Percentiles rank a stretch among this genome's conserved stretches.
These are phyloP conservation scores for Neonectria punicea DNA, from an alignment of 2,329 filamentous ascomycete genomes.

Conservation along the genomic window DNA sequence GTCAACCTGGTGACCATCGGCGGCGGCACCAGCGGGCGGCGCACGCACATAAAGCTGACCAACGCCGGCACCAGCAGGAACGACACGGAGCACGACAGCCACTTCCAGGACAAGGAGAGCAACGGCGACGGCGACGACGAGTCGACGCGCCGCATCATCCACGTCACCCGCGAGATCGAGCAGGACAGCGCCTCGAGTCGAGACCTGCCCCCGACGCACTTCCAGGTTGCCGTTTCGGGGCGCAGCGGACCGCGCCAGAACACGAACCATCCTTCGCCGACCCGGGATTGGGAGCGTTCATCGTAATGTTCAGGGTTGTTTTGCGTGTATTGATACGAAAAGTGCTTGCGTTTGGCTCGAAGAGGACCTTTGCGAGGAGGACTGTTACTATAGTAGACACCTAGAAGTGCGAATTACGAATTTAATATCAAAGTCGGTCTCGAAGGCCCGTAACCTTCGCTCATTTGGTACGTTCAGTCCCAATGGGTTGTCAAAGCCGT, in stretches of 20 bases:
- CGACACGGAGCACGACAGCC: constrained; percentile 5
- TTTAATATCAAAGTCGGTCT: too few relatives aligned
- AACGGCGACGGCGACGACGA: constrained; percentile 29
- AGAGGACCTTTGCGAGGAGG: too few relatives aligned
- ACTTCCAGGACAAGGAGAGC: constrained; percentile 33
- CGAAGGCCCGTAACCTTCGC: too few relatives aligned
- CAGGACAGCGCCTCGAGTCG: constrained; percentile 22
- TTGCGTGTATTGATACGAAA: too few relatives aligned
- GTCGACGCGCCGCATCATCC: constrained; percentile 29
- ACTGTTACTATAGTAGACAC: too few relatives aligned
- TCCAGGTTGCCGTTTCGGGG: constrained; percentile 2
- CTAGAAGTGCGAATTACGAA: too few relatives aligned
- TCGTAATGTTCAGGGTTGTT: too few relatives aligned
- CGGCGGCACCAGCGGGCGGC: constrained; percentile 17
- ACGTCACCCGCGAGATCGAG: constrained; percentile 30
- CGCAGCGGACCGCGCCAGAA: neutral
- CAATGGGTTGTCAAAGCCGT: too few relatives aligned
- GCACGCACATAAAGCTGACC: constrained; percentile 25
- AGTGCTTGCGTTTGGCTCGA: too few relatives aligned
- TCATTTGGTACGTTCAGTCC: too few relatives aligned
- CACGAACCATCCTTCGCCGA: neutral
- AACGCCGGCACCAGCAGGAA: constrained; percentile 11
- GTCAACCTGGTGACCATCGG: constrained; percentile 32
- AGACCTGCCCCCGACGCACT: neutral
- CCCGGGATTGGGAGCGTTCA: neutral